Conservation (phyloP, 2,329 filamentous ascomycete genomes). For the Cordyceps pruinosa region DNA sequence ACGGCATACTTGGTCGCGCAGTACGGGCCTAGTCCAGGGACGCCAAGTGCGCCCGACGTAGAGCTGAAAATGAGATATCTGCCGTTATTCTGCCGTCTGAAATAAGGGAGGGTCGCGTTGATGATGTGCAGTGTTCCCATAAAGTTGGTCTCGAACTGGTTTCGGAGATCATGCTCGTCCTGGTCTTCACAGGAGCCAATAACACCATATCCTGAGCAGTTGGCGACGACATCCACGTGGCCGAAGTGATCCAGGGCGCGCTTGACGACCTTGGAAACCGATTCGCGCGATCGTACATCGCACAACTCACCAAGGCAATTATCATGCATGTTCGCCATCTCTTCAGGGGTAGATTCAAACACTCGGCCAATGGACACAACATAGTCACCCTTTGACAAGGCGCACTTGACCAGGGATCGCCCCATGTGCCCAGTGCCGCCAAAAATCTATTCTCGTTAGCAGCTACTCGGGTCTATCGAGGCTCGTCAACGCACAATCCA, state of each 20-base stretch:
- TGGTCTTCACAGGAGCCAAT: slow-evolving; percentile 96
- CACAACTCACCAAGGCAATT: slow-evolving; percentile 78
- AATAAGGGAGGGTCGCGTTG: slow-evolving; percentile 80
- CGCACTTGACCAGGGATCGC: slow-evolving; percentile 76
- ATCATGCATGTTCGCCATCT: slow-evolving; percentile 64
- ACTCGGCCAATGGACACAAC: slow-evolving; percentile 82
- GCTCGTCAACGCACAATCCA: slow-evolving; percentile 65
- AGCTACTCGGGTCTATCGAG: no score
- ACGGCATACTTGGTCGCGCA: slow-evolving; percentile 97
- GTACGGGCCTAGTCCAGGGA: slow-evolving; percentile 87
- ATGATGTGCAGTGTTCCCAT: slow-evolving; percentile 93
- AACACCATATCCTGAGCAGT: slow-evolving; percentile 91
- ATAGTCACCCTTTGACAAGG: slow-evolving; percentile 71
- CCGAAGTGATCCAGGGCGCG: slow-evolving; percentile 68
- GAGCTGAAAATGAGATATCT: slow-evolving; percentile 93
- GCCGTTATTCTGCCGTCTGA: slow-evolving; percentile 66
- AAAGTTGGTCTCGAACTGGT: slow-evolving; percentile 97
- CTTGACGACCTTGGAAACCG: slow-evolving; percentile 65
- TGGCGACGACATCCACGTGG: slow-evolving; percentile 80
- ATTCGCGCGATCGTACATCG: slow-evolving; percentile 77
- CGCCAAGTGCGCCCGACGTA: slow-evolving; percentile 84
- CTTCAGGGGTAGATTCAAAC: slow-evolving; percentile 65
- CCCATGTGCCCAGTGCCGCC: slow-evolving; percentile 97
- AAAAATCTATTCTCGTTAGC: slow-evolving; percentile 57
- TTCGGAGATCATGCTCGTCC: slow-evolving; percentile 87